Evolutionary conservation across 257 asterid genomes (phyloP).

Genomic region (Solanum piurae): DNA sequence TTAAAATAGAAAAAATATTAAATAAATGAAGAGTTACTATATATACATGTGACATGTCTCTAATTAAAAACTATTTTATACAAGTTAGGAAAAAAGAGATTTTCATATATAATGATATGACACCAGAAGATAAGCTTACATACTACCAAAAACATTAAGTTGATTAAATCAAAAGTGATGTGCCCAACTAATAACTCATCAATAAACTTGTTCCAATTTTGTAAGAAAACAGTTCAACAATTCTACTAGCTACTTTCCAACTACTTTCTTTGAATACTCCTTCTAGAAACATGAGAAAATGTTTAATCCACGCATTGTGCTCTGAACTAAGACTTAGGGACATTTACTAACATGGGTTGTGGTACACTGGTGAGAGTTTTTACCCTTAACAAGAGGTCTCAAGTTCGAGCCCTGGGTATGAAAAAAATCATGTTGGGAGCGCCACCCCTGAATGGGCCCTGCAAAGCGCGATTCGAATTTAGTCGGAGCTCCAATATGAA

Average conservation of each 20-base stretch:
- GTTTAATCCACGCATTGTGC: neutral
- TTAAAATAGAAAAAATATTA: neutral
- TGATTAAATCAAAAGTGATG: neutral
- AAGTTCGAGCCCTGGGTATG: no score
- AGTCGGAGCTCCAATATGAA: no score
- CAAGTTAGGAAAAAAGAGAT: neutral
- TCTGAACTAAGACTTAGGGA: neutral
- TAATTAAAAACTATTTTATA: neutral
- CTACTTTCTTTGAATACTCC: neutral
- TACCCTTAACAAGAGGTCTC: neutral
- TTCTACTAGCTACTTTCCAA: neutral
- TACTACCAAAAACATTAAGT: neutral
- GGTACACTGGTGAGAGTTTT: rapidly evolving
- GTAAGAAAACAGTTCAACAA: neutral
- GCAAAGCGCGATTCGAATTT: no score
- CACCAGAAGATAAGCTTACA: neutral
- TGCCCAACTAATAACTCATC: neutral
- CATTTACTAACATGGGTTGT: neutral
- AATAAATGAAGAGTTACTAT: neutral
- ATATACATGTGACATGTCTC: neutral
- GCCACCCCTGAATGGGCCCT: no score
- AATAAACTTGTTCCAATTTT: neutral
- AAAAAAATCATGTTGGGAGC: rapidly evolving
- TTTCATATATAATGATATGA: neutral
- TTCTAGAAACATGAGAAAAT: neutral